Evolutionary conservation across 805 yeast genomes (phyloP), one percentile per base, ranked within the genome.

Genomic region (Helenozyma baotianmanensis): DNA sequence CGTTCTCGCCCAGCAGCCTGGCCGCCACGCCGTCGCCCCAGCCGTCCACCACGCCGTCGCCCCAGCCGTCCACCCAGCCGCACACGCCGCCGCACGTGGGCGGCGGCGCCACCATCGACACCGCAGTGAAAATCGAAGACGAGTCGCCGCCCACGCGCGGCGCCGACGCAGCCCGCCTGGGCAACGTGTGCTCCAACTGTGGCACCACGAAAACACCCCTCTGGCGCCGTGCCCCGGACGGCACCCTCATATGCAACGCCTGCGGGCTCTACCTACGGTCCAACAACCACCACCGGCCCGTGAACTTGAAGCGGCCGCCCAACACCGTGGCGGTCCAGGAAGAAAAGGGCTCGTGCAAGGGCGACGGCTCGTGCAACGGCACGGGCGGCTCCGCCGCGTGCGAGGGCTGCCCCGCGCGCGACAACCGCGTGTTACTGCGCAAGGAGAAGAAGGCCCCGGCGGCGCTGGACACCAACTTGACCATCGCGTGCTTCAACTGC

Each of bases 311-410:
- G 47, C 62, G 79, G 30, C 77, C 79, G 1, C 78, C 79, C 4
- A 69, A 65, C 39, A 60, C 72, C 13, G 67, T 75, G 1, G 47
- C 67, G 4, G 48, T 74, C n/a, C 54, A 60, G 24, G 52, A 43
- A n/a, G 60, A 62, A 18, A 62, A 53, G 24, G 88, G 87, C 2
- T 66, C 80, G 4, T 82, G 89, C 47, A 72, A 78, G 22, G 89
- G 89, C 2, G 80, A 78, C 43, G 88, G 95, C 4, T 70, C 78
- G 38, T 85, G 95, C 56, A 84, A 85, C 49, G 95, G 95, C 3
- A 84, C 89, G 3, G 95, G 95, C 5, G 95, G 95, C 1, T 59
- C 87, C 2, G 69, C 70, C 5, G 86, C 86, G 3, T 85, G 95
- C 56, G 68, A 75, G 42, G 88, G 89, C 2, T 85, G 95, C 51